Percentiles rank a stretch among this genome's conserved stretches.
Conservation (phyloP, 2,329 filamentous ascomycete genomes). For the Phialophora macrospora region DNA sequence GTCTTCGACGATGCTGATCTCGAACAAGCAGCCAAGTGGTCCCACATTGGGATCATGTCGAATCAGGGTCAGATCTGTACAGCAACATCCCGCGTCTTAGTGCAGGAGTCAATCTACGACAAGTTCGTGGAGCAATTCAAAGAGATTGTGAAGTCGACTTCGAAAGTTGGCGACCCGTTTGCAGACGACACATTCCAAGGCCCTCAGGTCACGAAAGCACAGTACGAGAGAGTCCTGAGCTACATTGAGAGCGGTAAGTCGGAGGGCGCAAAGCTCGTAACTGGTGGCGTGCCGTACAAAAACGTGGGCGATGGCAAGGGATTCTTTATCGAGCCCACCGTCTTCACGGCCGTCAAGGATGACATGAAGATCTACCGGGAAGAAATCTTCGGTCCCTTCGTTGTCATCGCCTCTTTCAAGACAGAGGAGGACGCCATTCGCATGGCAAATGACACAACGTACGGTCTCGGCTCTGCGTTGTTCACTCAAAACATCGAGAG, state of each 20-base stretch:
- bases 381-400: conserved; percentile 53
- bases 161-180: conserved; percentile 51
- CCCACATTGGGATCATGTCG: conserved; percentile 60
- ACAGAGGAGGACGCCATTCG: conserved; percentile 48
- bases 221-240: conserved; percentile 51
- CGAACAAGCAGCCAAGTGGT: conserved; percentile 58
- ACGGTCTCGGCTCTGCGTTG: conserved; percentile 51
- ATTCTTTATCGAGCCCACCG: conserved; percentile 49
- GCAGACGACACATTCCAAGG: conserved; percentile 50
- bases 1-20: conserved; percentile 64
- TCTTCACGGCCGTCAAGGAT: conserved; percentile 46
- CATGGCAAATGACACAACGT: conserved; percentile 49
- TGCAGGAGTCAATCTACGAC: conserved; percentile 60
- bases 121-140: conserved; percentile 48
- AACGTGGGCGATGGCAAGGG: conserved; percentile 45
- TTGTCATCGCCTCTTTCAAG: conserved; percentile 48
- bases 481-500: conserved; percentile 51
- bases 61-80: conserved; percentile 66
- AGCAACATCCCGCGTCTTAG: conserved; percentile 62
- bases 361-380: conserved; percentile 48
- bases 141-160: conserved; percentile 44
- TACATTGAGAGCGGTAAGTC: conserved; percentile 52
- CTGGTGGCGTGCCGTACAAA: conserved; percentile 46
- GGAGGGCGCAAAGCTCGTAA: conserved; percentile 47
- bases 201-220: conserved; percentile 52